Base-by-base conservation (phyloP, 2,329 filamentous ascomycete genomes). In the Aspergillus luchuensis region DNA sequence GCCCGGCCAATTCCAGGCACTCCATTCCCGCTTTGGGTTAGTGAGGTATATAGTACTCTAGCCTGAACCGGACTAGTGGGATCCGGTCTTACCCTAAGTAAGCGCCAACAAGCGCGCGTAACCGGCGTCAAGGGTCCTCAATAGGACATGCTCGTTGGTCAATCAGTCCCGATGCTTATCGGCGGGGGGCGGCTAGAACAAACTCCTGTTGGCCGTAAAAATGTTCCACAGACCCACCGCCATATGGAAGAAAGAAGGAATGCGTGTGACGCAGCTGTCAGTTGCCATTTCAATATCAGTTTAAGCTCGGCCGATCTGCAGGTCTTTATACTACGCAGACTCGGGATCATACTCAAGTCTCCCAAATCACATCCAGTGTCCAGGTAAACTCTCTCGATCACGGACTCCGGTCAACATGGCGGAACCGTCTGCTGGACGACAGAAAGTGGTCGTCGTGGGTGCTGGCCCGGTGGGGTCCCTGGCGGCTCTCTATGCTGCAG, bases 401-500 rank as follows among this genome's bases (percentile, higher is more conserved):
- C 23, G 15, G 15, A 25, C 19, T 50, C 17, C 57, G 8, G 17
- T 54, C 59, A 28, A 41, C 41, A 68, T 68, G 66, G 60, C 58
- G 15, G 49, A 55, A 15, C 53, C 57, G 41, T 25, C 48, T n/a
- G 58, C 61, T 19, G 58, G 41, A 17, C 74, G 69, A 62, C 85
- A 91, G 69, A 95, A 91, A 77, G 87, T 90, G 58, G 84, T 96
- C 19, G 85, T 99, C 50, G 89, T 99, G 52, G 95, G 95, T 57
- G 95, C 93, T 57, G 95, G 95, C 1, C 95, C 95, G 0, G 95
- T 99, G 7, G 95, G 95, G 41, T 91, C 93, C 10, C 81, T 99
- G 45, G 93, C 95, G 23, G 95, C 92, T 47, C 80, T 99, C 5
- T 99, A 98, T 80, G 94, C 95, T 57, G 94, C 95, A 3, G 86